Conservation (phyloP, 345 rosid species). For the Noccaea bulbosa region DNA sequence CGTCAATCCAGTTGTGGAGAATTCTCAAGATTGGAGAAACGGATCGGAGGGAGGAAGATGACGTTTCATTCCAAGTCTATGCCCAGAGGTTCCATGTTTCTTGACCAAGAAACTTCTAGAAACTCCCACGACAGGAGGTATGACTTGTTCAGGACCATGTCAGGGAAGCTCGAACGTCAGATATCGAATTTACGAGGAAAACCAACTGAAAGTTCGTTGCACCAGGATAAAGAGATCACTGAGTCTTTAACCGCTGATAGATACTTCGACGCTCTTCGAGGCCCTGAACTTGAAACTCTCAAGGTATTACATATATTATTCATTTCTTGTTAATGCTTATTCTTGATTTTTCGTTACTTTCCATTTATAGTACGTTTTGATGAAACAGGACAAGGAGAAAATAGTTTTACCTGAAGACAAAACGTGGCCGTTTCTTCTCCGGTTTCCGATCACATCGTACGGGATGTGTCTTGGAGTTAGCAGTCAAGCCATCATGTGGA, state of each 20-base stretch:
- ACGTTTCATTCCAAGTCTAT: constrained; percentile 70
- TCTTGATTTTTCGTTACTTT: background rate
- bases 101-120: constrained; percentile 43
- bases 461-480: constrained; percentile 93
- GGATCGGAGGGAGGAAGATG: constrained; percentile 31
- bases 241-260: constrained; percentile 71
- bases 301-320: constrained; percentile 47
- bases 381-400: constrained; percentile 67
- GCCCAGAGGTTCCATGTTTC: constrained; percentile 48
- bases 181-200: constrained; percentile 62
- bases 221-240: constrained; percentile 43
- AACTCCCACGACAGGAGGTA: constrained; percentile 55
- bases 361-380: background rate
- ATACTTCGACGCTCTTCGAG: constrained; percentile 83
- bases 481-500: constrained; percentile 96
- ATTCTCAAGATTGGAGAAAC: constrained; percentile 31
- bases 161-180: constrained; percentile 85
- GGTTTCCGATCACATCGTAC: constrained; percentile 73
- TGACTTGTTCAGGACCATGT: constrained; percentile 90
- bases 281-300: constrained; percentile 86
- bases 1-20: constrained; percentile 25
- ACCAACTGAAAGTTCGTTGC: constrained; percentile 38
- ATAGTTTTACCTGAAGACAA: constrained; percentile 76
- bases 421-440: constrained; percentile 89
- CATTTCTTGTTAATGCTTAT: background rate